Percentiles rank a stretch among this genome's conserved stretches.
phyloP scores from a whole-genome alignment of 371 early-diverging fungal genomes.

The Ordospora colligata region DNA sequence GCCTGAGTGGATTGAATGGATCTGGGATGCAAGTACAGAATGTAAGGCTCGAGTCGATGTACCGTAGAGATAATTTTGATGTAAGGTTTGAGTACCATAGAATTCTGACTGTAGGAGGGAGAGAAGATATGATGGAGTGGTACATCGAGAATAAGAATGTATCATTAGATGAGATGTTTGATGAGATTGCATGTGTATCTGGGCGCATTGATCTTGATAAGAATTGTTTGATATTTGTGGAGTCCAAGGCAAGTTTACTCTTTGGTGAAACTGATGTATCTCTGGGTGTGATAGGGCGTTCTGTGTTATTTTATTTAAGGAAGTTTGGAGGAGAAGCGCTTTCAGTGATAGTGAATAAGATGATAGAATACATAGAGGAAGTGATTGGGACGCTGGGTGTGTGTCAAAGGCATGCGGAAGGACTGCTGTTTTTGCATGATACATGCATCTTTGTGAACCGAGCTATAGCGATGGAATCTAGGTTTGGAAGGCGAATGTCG shows the following conservation, averaged over 20 bases:
- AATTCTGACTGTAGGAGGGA: not conserved
- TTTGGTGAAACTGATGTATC: not conserved
- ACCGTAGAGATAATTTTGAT: not conserved
- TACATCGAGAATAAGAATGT: not conserved
- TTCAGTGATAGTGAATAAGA: not conserved
- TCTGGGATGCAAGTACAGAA: not conserved
- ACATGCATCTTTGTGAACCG: slow-evolving; percentile 1
- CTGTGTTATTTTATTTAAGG: not conserved
- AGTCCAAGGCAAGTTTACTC: not conserved
- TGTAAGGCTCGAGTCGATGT: not conserved
- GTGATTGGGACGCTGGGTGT: not conserved
- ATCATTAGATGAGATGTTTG: not conserved
- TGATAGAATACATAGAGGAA: slow-evolving; percentile 6
- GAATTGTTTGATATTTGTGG: not conserved
- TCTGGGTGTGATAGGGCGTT: not conserved
- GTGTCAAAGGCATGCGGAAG: not conserved
- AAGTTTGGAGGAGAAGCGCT: not conserved
- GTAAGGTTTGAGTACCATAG: not conserved
- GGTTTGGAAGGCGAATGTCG: not conserved
- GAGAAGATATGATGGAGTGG: not conserved
- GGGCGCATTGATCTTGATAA: not conserved
- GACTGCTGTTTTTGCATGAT: not conserved
- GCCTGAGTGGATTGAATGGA: not conserved
- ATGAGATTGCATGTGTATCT: not conserved
- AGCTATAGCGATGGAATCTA: no score